phyloP scores from a whole-genome alignment of 2,329 filamentous ascomycete species.

The Calonectria ilicicola region DNA sequence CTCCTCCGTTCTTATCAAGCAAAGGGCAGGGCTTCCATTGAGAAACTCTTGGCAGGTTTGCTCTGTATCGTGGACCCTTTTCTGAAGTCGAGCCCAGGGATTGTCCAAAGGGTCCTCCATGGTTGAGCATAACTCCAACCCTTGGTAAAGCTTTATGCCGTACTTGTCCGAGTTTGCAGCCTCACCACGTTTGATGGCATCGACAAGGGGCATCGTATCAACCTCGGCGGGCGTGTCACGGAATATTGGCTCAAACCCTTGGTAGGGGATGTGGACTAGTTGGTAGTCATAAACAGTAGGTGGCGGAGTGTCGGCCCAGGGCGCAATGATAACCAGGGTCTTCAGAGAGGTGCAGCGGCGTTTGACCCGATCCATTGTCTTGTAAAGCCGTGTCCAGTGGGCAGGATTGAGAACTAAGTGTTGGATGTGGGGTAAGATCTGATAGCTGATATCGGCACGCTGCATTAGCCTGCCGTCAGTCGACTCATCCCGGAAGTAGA shows the following conservation, averaged over 20 bases:
- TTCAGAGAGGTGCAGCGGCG: background rate
- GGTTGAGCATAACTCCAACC: background rate
- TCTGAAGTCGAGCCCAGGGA: background rate
- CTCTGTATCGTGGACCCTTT: background rate
- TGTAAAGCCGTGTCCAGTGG: background rate
- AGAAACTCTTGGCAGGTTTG: background rate
- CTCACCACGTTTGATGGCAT: background rate
- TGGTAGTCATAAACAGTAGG: background rate
- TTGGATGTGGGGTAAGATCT: background rate
- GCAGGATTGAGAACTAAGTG: background rate
- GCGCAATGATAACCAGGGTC: background rate
- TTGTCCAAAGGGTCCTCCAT: background rate
- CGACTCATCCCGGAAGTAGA: background rate
- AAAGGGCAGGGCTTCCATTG: background rate
- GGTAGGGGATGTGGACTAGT: background rate
- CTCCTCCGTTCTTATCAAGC: background rate
- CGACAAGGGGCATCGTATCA: background rate
- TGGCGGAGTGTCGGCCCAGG: background rate
- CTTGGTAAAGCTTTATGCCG: background rate
- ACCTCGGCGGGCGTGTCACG: background rate
- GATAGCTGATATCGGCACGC: background rate
- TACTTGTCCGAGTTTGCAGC: background rate
- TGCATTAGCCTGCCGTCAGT: background rate
- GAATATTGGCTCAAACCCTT: background rate
- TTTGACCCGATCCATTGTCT: background rate